A percentile compares a stretch with the other conserved stretches of the same genome.
phyloP scores from a whole-genome alignment of 23 red algal genomes.

The Pyropia yezoensis region DNA sequence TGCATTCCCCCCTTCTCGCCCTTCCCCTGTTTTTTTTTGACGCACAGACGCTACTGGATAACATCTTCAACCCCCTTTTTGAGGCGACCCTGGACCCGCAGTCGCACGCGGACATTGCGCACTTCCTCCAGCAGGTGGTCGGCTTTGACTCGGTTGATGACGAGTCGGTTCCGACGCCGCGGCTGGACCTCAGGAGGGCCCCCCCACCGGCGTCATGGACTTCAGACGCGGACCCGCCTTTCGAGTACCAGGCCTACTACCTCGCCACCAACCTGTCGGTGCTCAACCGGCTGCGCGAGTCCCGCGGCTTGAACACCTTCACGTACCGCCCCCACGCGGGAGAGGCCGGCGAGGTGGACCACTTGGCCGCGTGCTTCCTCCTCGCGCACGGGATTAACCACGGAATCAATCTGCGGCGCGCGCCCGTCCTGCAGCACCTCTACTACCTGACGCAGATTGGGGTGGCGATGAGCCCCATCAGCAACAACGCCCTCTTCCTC shows the following conservation, averaged over 20 bases:
- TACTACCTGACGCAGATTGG: slow-evolving; percentile 93
- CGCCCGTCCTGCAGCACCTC: slow-evolving; percentile 85
- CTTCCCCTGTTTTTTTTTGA: too few relatives aligned
- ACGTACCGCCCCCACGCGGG: slow-evolving; percentile 85
- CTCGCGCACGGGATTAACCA: slow-evolving; percentile 95
- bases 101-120: slow-evolving; percentile 47
- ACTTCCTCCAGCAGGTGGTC: slow-evolving; percentile 80
- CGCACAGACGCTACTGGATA: slow-evolving; percentile 44
- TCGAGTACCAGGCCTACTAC: slow-evolving; percentile 86
- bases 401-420: slow-evolving; percentile 68
- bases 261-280: slow-evolving; percentile 80
- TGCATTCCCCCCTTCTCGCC: too few relatives aligned
- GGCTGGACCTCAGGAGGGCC: slow-evolving; percentile 28
- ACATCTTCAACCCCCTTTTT: slow-evolving; percentile 89
- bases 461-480: slow-evolving; percentile 86
- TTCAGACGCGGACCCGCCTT: slow-evolving; percentile 60
- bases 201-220: slow-evolving; percentile 61
- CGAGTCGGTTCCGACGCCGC: slow-evolving; percentile 68
- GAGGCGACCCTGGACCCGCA: slow-evolving; percentile 77
- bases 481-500: slow-evolving; percentile 89
- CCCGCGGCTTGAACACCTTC: slow-evolving; percentile 71
- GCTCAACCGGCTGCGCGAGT: slow-evolving; percentile 76
- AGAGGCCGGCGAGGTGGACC: slow-evolving; percentile 87
- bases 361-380: slow-evolving; percentile 83
- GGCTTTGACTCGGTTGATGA: slow-evolving; percentile 97